Evolutionary conservation across 305 asterid species (phyloP).

Genomic region (Withania somnifera): DNA sequence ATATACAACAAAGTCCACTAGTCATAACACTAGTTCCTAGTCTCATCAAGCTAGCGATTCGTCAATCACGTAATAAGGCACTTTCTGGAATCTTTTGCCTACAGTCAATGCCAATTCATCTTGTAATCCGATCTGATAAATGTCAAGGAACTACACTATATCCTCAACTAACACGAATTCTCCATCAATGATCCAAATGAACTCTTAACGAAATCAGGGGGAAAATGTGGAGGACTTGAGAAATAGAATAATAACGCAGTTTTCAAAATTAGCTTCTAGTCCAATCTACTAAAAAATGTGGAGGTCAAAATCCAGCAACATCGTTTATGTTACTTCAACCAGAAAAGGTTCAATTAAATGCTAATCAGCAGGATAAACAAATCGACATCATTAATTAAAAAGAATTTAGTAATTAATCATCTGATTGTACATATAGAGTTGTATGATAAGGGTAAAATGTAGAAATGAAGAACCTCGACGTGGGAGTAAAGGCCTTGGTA

Average conservation of each 20-base stretch:
- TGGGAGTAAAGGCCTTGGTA: constrained; percentile 65
- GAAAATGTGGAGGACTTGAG: background rate
- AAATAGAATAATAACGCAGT: background rate
- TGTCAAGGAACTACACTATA: background rate
- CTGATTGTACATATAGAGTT: no score
- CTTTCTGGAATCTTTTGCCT: background rate
- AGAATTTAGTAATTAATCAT: no score
- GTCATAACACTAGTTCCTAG: background rate
- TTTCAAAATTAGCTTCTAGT: background rate
- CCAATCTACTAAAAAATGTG: no score
- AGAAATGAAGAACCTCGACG: constrained; percentile 56
- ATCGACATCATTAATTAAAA: background rate
- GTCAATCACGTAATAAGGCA: background rate
- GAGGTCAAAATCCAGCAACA: no score
- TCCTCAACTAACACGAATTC: background rate
- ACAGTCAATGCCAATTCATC: background rate
- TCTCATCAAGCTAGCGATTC: background rate
- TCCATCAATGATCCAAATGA: background rate
- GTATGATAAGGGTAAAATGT: no score
- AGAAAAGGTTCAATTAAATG: background rate
- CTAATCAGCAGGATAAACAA: background rate
- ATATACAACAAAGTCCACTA: background rate
- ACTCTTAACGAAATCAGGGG: background rate
- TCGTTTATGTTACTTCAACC: no score
- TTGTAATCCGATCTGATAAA: background rate